Conservation (phyloP, 495 filamentous ascomycete genomes). For the Penicillium angulare region DNA sequence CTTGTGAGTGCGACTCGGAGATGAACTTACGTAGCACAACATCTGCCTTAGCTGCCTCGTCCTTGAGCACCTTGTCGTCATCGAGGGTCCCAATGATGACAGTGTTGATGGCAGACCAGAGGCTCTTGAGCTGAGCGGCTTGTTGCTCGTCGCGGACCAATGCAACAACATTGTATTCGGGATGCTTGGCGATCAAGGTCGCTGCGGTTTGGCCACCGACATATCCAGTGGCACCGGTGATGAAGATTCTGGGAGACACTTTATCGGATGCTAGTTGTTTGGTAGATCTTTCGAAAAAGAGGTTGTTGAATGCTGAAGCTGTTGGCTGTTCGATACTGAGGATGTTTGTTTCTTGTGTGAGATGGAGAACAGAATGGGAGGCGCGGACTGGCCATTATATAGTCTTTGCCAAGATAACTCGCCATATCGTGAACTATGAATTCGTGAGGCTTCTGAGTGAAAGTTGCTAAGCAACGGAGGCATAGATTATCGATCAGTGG, state of each 20-base stretch:
- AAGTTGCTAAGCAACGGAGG: too few species aligned
- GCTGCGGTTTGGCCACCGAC: constrained; percentile 1
- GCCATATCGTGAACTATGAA: too few species aligned
- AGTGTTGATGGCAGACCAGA: constrained; percentile 1
- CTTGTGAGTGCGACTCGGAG: neutral
- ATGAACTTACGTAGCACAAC: neutral
- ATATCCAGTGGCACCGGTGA: constrained; percentile 6
- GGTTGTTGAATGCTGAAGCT: too few species aligned
- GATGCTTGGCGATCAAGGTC: neutral
- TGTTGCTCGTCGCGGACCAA: constrained; percentile 1
- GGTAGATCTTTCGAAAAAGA: too few species aligned
- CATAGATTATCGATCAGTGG: too few species aligned
- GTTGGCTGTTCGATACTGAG: too few species aligned
- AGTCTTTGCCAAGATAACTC: too few species aligned
- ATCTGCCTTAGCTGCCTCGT: neutral
- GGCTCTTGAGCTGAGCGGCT: neutral
- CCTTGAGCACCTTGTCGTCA: neutral
- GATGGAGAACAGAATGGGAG: too few species aligned
- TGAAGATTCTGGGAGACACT: constrained; percentile 1
- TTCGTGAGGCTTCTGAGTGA: too few species aligned
- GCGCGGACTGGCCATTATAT: too few species aligned
- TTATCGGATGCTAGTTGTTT: neutral
- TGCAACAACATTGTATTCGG: neutral
- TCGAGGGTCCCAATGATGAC: constrained; percentile 1
- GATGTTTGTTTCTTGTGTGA: too few species aligned